These are phyloP conservation scores for Fusarium oxysporum DNA, from an alignment of 2,329 filamentous ascomycete genomes.

Conservation along the genomic window DNA sequence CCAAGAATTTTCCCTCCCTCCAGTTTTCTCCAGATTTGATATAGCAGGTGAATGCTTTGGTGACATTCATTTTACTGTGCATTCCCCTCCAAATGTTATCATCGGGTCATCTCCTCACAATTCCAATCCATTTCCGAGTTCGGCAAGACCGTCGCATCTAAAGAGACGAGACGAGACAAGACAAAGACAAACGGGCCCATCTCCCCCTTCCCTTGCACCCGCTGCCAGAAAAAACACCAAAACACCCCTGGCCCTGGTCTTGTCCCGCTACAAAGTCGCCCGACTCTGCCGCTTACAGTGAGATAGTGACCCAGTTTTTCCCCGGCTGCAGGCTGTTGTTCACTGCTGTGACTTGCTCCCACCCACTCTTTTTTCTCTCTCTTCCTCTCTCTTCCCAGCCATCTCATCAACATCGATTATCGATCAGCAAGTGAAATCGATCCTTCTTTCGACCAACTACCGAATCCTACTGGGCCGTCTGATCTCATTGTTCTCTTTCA, in stretches of 20 bases:
- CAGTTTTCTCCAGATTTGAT: neutral
- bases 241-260: constrained; percentile 5
- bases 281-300: constrained; percentile 32
- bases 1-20: constrained; percentile 13
- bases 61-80: neutral
- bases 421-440: constrained; percentile 3
- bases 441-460: neutral
- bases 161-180: constrained; percentile 7
- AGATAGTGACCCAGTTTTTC: constrained; percentile 27
- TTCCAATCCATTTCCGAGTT: constrained; percentile 5
- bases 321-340: constrained; percentile 24
- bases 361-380: constrained; percentile 14
- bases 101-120: constrained; percentile 26
- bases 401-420: constrained; percentile 14
- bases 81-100: neutral
- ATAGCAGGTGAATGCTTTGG: neutral
- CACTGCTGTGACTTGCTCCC: constrained; percentile 7
- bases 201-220: neutral
- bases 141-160: neutral
- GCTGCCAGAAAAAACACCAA: neutral
- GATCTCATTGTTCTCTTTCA: neutral
- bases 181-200: neutral
- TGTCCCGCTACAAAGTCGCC: neutral
- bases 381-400: constrained; percentile 6
- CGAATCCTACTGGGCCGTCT: neutral